Evolutionary conservation across 495 filamentous ascomycete species (phyloP).

Genomic region (Terfezia claveryi): DNA sequence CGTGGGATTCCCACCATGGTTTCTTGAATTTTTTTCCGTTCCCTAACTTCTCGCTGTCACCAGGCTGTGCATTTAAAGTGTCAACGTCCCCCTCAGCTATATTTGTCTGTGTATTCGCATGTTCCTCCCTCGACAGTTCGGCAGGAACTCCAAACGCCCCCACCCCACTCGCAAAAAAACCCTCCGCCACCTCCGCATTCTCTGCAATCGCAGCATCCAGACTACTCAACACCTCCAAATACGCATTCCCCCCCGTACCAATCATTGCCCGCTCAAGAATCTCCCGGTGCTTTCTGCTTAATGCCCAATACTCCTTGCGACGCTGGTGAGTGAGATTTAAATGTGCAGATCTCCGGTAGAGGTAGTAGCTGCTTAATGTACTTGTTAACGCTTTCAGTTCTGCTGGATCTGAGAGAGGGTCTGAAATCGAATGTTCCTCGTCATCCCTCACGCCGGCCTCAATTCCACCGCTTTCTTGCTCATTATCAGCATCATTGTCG

Average conservation of each 20-base stretch:
- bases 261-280: slow-evolving; percentile 62
- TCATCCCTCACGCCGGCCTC: no score
- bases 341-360: slow-evolving; percentile 60
- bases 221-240: slow-evolving; percentile 48
- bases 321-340: slow-evolving; percentile 72
- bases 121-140: neutral
- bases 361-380: slow-evolving; percentile 10
- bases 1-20: slow-evolving; percentile 37
- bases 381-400: slow-evolving; percentile 8
- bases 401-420: slow-evolving; percentile 4
- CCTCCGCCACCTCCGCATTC: slow-evolving; percentile 63
- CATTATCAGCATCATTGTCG: no score
- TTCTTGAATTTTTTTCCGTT: slow-evolving; percentile 5
- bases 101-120: no score
- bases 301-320: slow-evolving; percentile 71
- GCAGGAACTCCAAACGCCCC: slow-evolving; percentile 20
- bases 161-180: slow-evolving; percentile 46
- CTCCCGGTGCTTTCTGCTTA: slow-evolving; percentile 64
- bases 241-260: slow-evolving; percentile 21
- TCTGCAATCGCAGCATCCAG: slow-evolving; percentile 75
- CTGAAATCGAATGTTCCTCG: no score
- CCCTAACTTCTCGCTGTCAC: slow-evolving; percentile 8
- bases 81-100: no score
- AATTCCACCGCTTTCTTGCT: no score
- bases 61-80: neutral